Evolutionary conservation across 805 yeast species (phyloP), one percentile per base, ranked within the genome.

Genomic region (Metschnikowia henanensis): DNA sequence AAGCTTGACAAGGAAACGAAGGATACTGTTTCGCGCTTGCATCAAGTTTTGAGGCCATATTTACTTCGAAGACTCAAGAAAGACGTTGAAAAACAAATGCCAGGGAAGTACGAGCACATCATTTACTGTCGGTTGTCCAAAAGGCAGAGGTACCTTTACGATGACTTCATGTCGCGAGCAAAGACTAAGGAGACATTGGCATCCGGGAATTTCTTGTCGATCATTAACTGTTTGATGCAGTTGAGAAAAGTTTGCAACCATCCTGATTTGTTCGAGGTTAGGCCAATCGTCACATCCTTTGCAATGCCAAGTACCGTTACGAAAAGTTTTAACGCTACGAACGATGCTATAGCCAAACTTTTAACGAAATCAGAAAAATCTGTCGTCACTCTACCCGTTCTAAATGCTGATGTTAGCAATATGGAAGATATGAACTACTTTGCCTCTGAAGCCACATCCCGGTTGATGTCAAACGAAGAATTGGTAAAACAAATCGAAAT

Each of bases 31-130:
- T 72, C 87, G 10, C 86, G 95, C 58, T 73, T 94, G 42, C 99
- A 94, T 65, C 95, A 89, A 61, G 96, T 94, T 17, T 70, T 94
- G 53, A 79, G 99, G 51, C 99, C 99, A 0, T 94, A 92, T 58
- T 69, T 94, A 30, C 70, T 94, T 47, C 81, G 99, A 62, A 81
- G 99, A 52, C 76, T 94, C 59, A 94, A 94, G 61, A 89, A 87
- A 17, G 99, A 94, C 65, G 99, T 94, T 12, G 99, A 94, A 57
- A 90, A 92, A 59, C 99, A 94, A 65, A 94, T 94, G 99, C 99
- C 99, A 1, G 97, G 87, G 0, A 94, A 94, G 59, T 87, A 90
- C 62, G 99, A 94, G 62, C 99, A 94, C 62, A 83, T 94, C 46
- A 83, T 94, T 5, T 88, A 87, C 60, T 95, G 99, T 68, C 79